phyloP scores from a whole-genome alignment of 2,329 filamentous ascomycete genomes.

The Chrysosporium queenslandicum region DNA sequence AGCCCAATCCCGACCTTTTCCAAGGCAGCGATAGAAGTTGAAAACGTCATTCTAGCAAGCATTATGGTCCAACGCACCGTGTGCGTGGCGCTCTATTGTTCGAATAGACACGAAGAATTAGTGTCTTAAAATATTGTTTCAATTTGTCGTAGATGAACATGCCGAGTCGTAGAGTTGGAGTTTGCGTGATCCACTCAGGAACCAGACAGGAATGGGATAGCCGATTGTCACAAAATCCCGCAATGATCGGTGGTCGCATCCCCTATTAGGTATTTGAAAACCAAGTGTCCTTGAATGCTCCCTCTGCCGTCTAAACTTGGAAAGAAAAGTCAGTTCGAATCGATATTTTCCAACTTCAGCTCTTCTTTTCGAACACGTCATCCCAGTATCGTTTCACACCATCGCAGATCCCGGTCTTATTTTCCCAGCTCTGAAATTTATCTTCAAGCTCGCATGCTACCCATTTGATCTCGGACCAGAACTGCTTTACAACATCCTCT shows the following conservation, averaged over 20 bases:
- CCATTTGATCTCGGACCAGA: conserved; percentile 33
- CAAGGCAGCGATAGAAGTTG: not conserved
- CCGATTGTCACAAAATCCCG: no score
- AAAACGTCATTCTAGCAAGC: not conserved
- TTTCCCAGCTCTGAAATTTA: conserved; percentile 27
- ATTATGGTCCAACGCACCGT: no score
- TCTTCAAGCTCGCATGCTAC: conserved; percentile 32
- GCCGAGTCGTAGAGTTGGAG: no score
- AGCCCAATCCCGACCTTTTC: not conserved
- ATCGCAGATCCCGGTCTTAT: conserved; percentile 27
- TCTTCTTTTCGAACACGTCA: conserved; percentile 24
- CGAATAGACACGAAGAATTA: not conserved
- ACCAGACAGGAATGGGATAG: no score
- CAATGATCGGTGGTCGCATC: no score
- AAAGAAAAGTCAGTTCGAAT: not conserved
- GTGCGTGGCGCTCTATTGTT: not conserved
- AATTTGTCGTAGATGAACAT: not conserved
- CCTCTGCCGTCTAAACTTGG: no score
- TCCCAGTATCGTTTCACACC: conserved; percentile 29
- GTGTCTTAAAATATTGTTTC: not conserved
- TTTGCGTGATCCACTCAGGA: no score
- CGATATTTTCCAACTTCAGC: not conserved
- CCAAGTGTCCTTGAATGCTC: not conserved
- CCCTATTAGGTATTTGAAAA: not conserved
- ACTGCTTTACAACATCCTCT: conserved; percentile 29